A percentile compares a stretch with the other conserved stretches of the same genome.
Conservation (phyloP, 129 eudicot genomes). For the Logfia minima region DNA sequence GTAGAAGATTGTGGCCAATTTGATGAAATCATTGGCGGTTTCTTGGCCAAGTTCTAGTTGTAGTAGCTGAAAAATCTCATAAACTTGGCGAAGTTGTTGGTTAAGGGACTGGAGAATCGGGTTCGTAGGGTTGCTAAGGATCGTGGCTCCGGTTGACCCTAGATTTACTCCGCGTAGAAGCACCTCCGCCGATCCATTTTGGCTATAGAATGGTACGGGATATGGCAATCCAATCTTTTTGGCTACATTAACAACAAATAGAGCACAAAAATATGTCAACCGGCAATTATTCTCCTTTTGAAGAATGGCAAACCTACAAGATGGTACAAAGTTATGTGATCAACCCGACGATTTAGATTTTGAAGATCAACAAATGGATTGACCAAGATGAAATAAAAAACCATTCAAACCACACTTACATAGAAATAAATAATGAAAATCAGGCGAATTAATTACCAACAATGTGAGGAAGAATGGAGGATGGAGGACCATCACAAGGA, state of each 20-base stretch:
- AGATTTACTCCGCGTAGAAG: conserved; percentile 53
- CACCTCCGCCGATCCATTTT: conserved; percentile 52
- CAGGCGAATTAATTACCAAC: conserved; percentile 42
- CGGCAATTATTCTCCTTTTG: neutral
- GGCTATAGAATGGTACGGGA: conserved; percentile 54
- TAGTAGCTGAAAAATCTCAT: conserved; percentile 56
- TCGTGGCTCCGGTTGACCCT: conserved; percentile 65
- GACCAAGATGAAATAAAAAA: neutral
- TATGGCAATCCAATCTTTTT: conserved; percentile 52
- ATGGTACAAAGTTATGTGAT: neutral
- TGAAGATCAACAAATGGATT: neutral
- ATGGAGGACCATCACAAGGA: conserved; percentile 64
- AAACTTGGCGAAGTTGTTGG: conserved; percentile 74
- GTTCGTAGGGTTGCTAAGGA: conserved; percentile 44
- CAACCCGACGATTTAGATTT: neutral
- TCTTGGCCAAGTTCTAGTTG: conserved; percentile 62
- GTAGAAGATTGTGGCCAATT: conserved; percentile 62
- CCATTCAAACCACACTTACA: neutral
- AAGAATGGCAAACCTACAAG: neutral
- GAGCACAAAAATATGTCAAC: neutral
- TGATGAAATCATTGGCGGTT: conserved; percentile 38
- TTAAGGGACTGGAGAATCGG: conserved; percentile 60
- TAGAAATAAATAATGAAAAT: neutral
- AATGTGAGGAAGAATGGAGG: conserved; percentile 56
- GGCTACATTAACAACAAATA: conserved; percentile 42